phyloP scores from a whole-genome alignment of 495 filamentous ascomycete species.

The Penicillium odoratum region DNA sequence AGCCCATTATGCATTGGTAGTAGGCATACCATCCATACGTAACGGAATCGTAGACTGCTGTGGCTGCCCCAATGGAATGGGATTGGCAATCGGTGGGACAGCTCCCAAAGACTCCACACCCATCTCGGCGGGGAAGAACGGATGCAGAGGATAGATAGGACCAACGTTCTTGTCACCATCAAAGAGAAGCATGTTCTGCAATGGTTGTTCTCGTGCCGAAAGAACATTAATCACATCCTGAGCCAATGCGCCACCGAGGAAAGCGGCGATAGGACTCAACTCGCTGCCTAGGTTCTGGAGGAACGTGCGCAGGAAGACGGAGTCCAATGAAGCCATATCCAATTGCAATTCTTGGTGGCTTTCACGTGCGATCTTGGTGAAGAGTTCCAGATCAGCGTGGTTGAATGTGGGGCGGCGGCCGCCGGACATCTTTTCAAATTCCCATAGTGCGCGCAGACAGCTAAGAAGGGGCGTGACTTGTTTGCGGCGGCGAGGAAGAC shows the following conservation, averaged over 20 bases:
- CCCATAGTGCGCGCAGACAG: slow-evolving; percentile 82
- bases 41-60: slow-evolving; percentile 2
- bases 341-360: slow-evolving; percentile 75
- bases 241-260: slow-evolving; percentile 84
- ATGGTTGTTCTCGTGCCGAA: slow-evolving; percentile 82
- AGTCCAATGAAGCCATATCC: slow-evolving; percentile 69
- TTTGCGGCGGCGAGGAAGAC: slow-evolving; percentile 63
- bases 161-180: slow-evolving; percentile 79
- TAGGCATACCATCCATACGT: neutral
- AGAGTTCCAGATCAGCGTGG: slow-evolving; percentile 60
- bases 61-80: slow-evolving; percentile 20
- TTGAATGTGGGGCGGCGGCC: slow-evolving; percentile 57
- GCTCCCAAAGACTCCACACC: slow-evolving; percentile 30
- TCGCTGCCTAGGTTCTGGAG: slow-evolving; percentile 79
- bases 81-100: slow-evolving; percentile 32
- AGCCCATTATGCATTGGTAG: neutral
- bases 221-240: slow-evolving; percentile 98
- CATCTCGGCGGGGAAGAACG: slow-evolving; percentile 53
- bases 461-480: slow-evolving; percentile 78
- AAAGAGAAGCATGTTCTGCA: slow-evolving; percentile 93
- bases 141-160: slow-evolving; percentile 79
- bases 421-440: slow-evolving; percentile 59
- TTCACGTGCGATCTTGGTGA: slow-evolving; percentile 74
- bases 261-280: slow-evolving; percentile 82
- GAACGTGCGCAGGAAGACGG: slow-evolving; percentile 80